These are phyloP conservation scores for Hypoxylon sp. DNA, from an alignment of 2,329 filamentous ascomycete genomes.

Conservation along the genomic window DNA sequence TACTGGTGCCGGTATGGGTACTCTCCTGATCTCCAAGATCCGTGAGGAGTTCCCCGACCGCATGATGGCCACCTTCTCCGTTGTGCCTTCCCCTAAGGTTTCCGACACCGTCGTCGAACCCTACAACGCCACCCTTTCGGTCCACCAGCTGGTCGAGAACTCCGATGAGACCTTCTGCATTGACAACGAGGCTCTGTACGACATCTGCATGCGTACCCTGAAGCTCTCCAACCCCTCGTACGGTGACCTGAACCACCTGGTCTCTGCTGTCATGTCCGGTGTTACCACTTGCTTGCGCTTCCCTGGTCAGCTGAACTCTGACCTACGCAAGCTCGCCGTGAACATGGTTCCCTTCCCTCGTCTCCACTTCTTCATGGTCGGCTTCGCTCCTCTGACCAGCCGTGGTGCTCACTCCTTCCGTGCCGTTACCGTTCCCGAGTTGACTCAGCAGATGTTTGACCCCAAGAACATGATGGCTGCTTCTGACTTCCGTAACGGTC, in stretches of 20 bases:
- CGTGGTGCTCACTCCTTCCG: constrained; percentile 95
- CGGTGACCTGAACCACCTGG: constrained; percentile 99
- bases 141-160: constrained; percentile 99
- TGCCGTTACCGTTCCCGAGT: constrained; percentile 95
- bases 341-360: constrained; percentile 99
- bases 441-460: constrained; percentile 99
- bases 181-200: constrained; percentile 99
- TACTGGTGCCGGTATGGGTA: constrained; percentile 99
- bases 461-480: constrained; percentile 99
- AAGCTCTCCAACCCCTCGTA: constrained; percentile 99
- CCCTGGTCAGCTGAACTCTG: constrained; percentile 99
- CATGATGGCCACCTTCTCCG: constrained; percentile 99
- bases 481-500: constrained; percentile 99
- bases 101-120: constrained; percentile 99
- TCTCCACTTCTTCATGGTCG: constrained; percentile 99
- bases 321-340: constrained; percentile 98
- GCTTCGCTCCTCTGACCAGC: constrained; percentile 98
- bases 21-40: constrained; percentile 99
- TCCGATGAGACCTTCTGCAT: constrained; percentile 99
- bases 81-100: constrained; percentile 98
- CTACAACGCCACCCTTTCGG: constrained; percentile 98
- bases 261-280: constrained; percentile 99
- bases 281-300: constrained; percentile 99
- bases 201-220: constrained; percentile 99
- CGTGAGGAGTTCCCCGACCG: constrained; percentile 99